A percentile compares a stretch with the other conserved stretches of the same genome.
These are phyloP conservation scores for Amylostereum areolatum DNA, from an alignment of 1,284 basidiomycete genomes.

Conservation along the genomic window DNA sequence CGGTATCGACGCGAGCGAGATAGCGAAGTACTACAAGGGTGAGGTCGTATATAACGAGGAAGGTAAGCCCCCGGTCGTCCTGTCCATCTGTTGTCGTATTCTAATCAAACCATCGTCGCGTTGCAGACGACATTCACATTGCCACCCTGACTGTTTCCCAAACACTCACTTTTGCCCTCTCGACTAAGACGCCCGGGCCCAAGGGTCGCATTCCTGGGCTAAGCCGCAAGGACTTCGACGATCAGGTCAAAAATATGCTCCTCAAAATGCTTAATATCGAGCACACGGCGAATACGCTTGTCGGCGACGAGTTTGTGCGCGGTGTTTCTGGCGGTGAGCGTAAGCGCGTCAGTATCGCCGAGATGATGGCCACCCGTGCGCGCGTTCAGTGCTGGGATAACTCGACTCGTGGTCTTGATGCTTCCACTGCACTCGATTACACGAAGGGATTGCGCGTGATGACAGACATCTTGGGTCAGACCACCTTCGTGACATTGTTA, in stretches of 20 bases:
- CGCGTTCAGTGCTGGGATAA: slow-evolving; percentile 82
- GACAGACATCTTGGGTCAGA: slow-evolving; percentile 72
- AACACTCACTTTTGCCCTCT: slow-evolving; percentile 63
- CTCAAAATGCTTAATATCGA: slow-evolving; percentile 78
- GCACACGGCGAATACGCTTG: slow-evolving; percentile 71
- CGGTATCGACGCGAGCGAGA: slow-evolving; percentile 61
- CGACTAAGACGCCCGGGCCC: slow-evolving; percentile 61
- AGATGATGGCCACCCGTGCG: slow-evolving; percentile 78
- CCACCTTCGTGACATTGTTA: slow-evolving; percentile 73
- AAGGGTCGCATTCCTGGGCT: slow-evolving; percentile 68
- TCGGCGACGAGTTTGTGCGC: slow-evolving; percentile 80
- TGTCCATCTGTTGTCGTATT: neutral
- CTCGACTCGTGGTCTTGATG: slow-evolving; percentile 81
- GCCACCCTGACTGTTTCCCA: slow-evolving; percentile 74
- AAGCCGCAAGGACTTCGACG: slow-evolving; percentile 52
- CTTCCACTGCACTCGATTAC: slow-evolving; percentile 80
- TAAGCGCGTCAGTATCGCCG: slow-evolving; percentile 84
- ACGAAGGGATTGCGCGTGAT: slow-evolving; percentile 67
- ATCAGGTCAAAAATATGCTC: slow-evolving; percentile 53
- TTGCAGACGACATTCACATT: slow-evolving; percentile 67
- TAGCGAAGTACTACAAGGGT: slow-evolving; percentile 67
- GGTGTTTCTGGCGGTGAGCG: slow-evolving; percentile 85
- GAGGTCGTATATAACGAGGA: slow-evolving; percentile 85
- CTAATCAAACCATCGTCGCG: neutral
- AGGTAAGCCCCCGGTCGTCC: slow-evolving; percentile 31